These are phyloP conservation scores for Colletotrichum sp. DNA, from an alignment of 2,329 filamentous ascomycete genomes.

Conservation along the genomic window DNA sequence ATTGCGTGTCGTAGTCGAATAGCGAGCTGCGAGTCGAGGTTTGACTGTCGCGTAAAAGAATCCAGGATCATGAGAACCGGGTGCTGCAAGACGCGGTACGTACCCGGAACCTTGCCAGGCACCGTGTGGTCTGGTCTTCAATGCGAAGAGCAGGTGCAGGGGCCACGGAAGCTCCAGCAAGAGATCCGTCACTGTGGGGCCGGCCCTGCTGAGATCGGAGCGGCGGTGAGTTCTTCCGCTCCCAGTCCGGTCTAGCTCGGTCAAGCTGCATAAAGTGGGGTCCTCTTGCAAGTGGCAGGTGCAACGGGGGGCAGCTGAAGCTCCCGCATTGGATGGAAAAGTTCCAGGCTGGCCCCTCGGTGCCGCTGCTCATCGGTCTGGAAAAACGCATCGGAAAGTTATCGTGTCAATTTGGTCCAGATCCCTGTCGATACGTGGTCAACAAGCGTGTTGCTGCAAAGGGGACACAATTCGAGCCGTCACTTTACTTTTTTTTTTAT, in stretches of 20 bases:
- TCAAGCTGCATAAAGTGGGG: not conserved
- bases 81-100: not conserved
- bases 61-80: not conserved
- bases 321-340: not conserved
- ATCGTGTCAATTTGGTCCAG: constrained; percentile 24
- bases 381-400: constrained; percentile 25
- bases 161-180: not conserved
- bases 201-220: not conserved
- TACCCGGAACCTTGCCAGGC: not conserved
- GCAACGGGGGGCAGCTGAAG: not conserved
- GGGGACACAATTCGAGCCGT: constrained; percentile 17
- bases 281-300: not conserved
- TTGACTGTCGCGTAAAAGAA: constrained; percentile 15
- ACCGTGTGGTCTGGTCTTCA: not conserved
- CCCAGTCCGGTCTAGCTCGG: not conserved
- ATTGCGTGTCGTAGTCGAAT: not conserved
- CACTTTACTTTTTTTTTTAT: not conserved
- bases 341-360: not conserved
- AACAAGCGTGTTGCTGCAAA: constrained; percentile 4
- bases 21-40: not conserved
- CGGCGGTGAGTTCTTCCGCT: not conserved
- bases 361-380: not conserved
- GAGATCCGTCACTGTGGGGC: not conserved
- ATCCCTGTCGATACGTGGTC: constrained; percentile 18
- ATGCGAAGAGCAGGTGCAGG: not conserved